A percentile compares a stretch with the other conserved stretches of the same genome.
These are phyloP conservation scores for Hylodesmum podocarpum DNA, from an alignment of 306 rosid species.

Conservation along the genomic window DNA sequence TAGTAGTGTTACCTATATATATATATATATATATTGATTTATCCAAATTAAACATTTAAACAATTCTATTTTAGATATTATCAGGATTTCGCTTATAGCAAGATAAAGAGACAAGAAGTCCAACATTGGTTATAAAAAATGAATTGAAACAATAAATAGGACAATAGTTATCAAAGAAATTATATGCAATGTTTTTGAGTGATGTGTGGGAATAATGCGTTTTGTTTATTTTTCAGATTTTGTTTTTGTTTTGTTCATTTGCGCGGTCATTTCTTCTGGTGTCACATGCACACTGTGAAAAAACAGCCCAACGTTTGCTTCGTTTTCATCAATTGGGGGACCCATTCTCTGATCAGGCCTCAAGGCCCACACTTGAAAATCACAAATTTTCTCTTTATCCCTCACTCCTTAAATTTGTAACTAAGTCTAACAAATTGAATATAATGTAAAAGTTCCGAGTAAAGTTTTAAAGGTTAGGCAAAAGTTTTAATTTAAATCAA, in stretches of 20 bases:
- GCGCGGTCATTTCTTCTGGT: constrained; percentile 16
- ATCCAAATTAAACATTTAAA: too few relatives aligned
- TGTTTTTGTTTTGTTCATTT: too few relatives aligned
- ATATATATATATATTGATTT: too few relatives aligned
- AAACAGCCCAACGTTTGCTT: constrained; percentile 7
- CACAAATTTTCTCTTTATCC: too few relatives aligned
- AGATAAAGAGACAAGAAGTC: too few relatives aligned
- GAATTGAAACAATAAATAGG: not conserved
- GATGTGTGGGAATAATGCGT: not conserved
- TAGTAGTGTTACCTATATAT: too few relatives aligned
- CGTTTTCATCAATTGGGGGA: constrained; percentile 4
- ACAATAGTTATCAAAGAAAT: not conserved
- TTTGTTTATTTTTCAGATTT: not conserved
- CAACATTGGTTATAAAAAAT: not conserved
- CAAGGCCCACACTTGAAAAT: constrained; percentile 46
- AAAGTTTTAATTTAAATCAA: too few relatives aligned
- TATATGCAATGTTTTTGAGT: not conserved
- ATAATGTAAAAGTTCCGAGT: too few relatives aligned
- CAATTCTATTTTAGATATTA: too few relatives aligned
- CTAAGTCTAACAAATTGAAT: too few relatives aligned
- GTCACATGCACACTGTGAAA: constrained; percentile 18
- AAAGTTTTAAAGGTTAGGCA: too few relatives aligned
- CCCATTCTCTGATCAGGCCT: constrained; percentile 35
- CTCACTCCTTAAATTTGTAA: too few relatives aligned
- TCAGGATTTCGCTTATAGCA: not conserved